Evolutionary conservation across 495 filamentous ascomycete species (phyloP), one percentile per base, ranked within the genome.

Genomic region (Tricharina praecox): DNA sequence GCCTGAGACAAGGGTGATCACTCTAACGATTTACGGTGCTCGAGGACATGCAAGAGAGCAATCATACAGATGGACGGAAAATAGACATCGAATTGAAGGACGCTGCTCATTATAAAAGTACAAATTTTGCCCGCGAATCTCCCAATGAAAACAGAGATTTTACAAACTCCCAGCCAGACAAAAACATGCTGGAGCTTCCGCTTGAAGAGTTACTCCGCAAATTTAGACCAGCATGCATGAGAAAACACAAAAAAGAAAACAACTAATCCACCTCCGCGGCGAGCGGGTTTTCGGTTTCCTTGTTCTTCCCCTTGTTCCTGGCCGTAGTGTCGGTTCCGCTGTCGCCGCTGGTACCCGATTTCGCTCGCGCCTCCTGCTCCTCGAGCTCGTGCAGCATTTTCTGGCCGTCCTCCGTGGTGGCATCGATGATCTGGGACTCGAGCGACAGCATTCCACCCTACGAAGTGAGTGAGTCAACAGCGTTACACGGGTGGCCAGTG

Each of bases 341-440:
- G 44, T 25, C 23, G 4, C 8, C 21, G 40, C 23, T 39, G 11
- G 13, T 28, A 37, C 23, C 50, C 20, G 19, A 48, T 41, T 53
- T 61, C 20, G 46, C 58, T 30, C 45, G 46, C 39, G 61, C 52
- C 37, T 59, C 58, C 48, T 75, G 73, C 45, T 77, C 70, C 64
- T 94, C 84, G 39, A 96, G 70, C 63, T 82, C 73, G 64, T 80
- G 77, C 36, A 93, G 66, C 62, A 77, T 73, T 63, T 78, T 72
- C 64, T 75, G 69, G 7, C 90, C 90, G 60, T 94, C 86, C 51
- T 88, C 84, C 0, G 90, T 97, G 19, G 88, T 96, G 4, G 84
- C 83, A 67, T 97, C 90, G 55, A 97, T 88, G 43, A 97, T 83
- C 26, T 88, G 77, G 53, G 87, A 74, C 61, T 96, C 88, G 37